Percentiles rank a stretch among this genome's conserved stretches.
Conservation (phyloP, 23 red algal genomes). For the Agarophyton chilense region DNA sequence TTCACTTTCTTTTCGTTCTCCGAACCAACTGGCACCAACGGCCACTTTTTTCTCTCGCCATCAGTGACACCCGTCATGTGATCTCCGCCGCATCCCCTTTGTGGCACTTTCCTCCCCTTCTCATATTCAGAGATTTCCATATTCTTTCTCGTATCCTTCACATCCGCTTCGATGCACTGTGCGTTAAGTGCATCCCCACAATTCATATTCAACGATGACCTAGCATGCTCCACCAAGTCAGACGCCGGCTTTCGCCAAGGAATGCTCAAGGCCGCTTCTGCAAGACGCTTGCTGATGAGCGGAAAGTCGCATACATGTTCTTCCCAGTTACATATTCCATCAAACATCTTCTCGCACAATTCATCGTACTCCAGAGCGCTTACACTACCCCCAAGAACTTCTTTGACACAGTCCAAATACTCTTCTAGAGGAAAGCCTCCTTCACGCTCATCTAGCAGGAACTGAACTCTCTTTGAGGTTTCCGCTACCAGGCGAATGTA, state of each 20-base stretch:
- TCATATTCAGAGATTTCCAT: too few species aligned
- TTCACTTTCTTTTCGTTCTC: neutral
- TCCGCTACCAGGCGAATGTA: slow-evolving; percentile 45
- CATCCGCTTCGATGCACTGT: neutral
- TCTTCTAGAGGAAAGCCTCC: slow-evolving; percentile 7
- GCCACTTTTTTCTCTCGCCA: neutral
- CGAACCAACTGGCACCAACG: neutral
- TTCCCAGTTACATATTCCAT: slow-evolving; percentile 28
- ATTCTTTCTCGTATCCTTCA: neutral
- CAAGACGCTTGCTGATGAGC: slow-evolving; percentile 27
- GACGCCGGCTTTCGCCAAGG: neutral
- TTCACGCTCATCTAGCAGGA: slow-evolving; percentile 5
- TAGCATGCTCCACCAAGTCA: slow-evolving; percentile 1
- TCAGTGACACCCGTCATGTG: slow-evolving; percentile 5
- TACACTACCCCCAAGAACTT: slow-evolving; percentile 32
- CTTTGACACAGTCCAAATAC: slow-evolving; percentile 25
- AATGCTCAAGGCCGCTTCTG: slow-evolving; percentile 14
- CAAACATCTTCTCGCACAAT: slow-evolving; percentile 37
- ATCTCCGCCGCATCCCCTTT: neutral
- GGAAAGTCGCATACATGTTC: slow-evolving; percentile 36
- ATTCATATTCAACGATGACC: neutral
- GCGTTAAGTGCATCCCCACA: too few species aligned
- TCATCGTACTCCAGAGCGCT: slow-evolving; percentile 23
- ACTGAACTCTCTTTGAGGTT: slow-evolving; percentile 22
- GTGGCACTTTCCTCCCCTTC: too few species aligned